Evolutionary conservation across 495 filamentous ascomycete species (phyloP), one percentile per base, ranked within the genome.

Genomic region (Talaromyces stipitatus): DNA sequence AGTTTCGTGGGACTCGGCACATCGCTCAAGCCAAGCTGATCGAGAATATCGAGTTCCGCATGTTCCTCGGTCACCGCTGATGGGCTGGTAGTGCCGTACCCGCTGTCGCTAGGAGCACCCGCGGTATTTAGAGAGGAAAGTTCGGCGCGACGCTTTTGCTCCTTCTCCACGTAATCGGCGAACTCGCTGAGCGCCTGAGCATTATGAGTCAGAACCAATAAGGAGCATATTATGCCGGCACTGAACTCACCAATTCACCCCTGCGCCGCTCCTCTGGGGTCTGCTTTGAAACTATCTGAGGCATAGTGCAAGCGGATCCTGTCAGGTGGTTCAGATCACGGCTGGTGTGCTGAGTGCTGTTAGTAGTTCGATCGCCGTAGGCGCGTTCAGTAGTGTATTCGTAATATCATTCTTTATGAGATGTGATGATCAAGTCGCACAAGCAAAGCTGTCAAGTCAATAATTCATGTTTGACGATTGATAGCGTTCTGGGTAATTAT

Each of bases 151-250:
- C 72, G 92, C 3, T 82, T 80, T 69, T 97, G 92, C 69, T 98
- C 91, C 71, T 92, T 86, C 69, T 97, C 91, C 57, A 96, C 95
- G 62, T 96, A 97, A 69, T 97, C 94, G 68, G 95, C 91, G 66
- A 98, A 98, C 62, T 97, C 94, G 78, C 88, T 92, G 58, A 98
- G 79, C 18, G 94, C 94, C 89, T 94, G 59, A 28, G 24, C 28
- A 32, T 57, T 53, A 20, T 22, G 7, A 24, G 33, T 26, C 32
- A 54, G 32, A 26, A 14, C 18, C 32, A 22, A 54, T 41, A 9
- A n/a, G 23, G 30, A 11, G 52, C 9, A 41, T 36, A 12, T 9
- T 24, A n/a, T n/a, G n/a, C n/a, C n/a, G 14, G 22, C 11, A 2
- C 16, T 11, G 48, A 46, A 63, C 78, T 58, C 82, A 91, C 88